Conservation (phyloP, 2,329 filamentous ascomycete genomes). For the Hypoxylon sp. region DNA sequence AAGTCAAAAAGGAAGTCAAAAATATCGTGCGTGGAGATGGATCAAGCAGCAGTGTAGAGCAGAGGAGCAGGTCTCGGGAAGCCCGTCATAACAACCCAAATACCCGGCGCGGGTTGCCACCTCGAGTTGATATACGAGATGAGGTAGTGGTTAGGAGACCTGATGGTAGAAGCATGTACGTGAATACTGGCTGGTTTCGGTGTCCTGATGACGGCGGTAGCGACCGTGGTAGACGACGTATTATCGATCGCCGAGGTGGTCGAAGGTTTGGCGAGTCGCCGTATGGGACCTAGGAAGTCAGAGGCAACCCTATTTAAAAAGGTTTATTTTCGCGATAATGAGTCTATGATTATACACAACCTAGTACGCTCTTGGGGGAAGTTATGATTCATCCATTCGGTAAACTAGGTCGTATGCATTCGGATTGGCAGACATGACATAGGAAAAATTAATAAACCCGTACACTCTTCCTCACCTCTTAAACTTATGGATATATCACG, state of each 20-base stretch:
- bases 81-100: background rate
- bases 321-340: background rate
- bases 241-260: background rate
- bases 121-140: slow-evolving; percentile 19
- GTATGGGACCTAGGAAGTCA: background rate
- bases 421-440: background rate
- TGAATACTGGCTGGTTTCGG: slow-evolving; percentile 12
- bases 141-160: slow-evolving; percentile 19
- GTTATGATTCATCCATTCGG: background rate
- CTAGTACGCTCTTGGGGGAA: background rate
- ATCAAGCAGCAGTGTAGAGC: slow-evolving; percentile 4
- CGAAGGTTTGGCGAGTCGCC: slow-evolving; percentile 6
- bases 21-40: slow-evolving; percentile 17
- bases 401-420: background rate
- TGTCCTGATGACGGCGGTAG: slow-evolving; percentile 1
- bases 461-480: no score
- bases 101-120: slow-evolving; percentile 6
- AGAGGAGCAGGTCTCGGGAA: slow-evolving; percentile 14
- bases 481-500: background rate
- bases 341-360: background rate
- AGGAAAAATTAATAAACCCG: no score
- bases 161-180: slow-evolving; percentile 17
- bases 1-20: slow-evolving; percentile 47
- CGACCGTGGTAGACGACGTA: slow-evolving; percentile 12
- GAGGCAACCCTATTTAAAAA: background rate